phyloP scores from a whole-genome alignment of 2,329 filamentous ascomycete species.

The Dothistroma septosporum region DNA sequence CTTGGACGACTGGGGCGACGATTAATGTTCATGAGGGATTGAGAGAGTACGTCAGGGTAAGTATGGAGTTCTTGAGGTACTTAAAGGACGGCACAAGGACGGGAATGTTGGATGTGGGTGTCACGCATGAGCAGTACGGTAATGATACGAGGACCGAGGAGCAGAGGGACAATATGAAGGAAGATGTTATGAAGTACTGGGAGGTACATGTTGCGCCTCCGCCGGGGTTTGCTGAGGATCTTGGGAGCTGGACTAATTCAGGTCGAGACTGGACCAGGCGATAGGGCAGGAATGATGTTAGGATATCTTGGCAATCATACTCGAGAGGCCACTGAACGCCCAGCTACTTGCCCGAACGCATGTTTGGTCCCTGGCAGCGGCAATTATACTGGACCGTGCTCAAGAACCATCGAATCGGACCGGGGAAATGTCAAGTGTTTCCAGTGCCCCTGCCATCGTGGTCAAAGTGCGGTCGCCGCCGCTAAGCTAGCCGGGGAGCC shows the following conservation, averaged over 20 bases:
- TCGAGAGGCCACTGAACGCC: no score
- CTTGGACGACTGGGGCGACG: slow-evolving; percentile 57
- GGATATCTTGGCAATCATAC: no score
- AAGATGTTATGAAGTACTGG: slow-evolving; percentile 33
- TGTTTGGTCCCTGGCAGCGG: no score
- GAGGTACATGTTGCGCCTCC: slow-evolving; percentile 36
- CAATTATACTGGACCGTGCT: no score
- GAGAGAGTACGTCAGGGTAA: slow-evolving; percentile 55
- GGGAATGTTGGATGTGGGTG: slow-evolving; percentile 48
- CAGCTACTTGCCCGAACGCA: no score
- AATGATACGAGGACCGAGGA: slow-evolving; percentile 22
- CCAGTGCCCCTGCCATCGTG: no score
- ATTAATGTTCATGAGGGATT: slow-evolving; percentile 54
- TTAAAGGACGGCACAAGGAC: slow-evolving; percentile 38
- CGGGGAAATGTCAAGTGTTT: no score
- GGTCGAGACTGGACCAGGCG: background rate
- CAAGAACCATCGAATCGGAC: no score
- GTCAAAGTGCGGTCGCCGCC: no score
- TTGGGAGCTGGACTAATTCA: background rate
- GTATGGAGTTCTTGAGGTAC: slow-evolving; percentile 54
- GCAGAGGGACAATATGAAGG: slow-evolving; percentile 18
- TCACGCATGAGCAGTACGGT: slow-evolving; percentile 36
- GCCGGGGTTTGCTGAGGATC: background rate
- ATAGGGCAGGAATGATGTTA: background rate
- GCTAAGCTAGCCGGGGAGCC: no score